Evolutionary conservation across 805 yeast genomes (phyloP).

Genomic region (Yamadazyma kitorensis): DNA sequence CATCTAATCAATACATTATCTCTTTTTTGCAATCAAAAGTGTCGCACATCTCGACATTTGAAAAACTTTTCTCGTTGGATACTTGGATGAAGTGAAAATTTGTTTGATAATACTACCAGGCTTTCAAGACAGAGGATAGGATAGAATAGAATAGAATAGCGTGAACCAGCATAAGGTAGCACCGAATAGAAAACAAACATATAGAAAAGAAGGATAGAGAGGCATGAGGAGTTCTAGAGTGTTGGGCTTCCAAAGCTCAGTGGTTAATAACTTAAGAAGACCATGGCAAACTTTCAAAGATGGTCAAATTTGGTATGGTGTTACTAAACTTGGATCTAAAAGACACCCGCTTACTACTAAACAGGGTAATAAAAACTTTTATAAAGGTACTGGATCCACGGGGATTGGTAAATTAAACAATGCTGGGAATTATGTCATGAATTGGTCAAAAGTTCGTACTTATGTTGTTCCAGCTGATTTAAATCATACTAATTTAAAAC

Average conservation of each 20-base stretch:
- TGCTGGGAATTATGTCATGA: slow-evolving; percentile 70
- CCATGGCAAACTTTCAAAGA: slow-evolving; percentile 89
- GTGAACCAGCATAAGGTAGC: too few relatives aligned
- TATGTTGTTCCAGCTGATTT: slow-evolving; percentile 71
- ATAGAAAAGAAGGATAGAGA: too few relatives aligned
- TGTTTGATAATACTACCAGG: too few relatives aligned
- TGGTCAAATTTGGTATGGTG: slow-evolving; percentile 82
- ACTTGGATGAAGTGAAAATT: too few relatives aligned
- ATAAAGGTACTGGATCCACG: slow-evolving; percentile 95
- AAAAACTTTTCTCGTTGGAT: too few relatives aligned
- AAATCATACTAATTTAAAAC: slow-evolving; percentile 48
- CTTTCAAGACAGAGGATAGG: too few relatives aligned
- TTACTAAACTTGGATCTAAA: slow-evolving; percentile 73
- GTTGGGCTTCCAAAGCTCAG: slow-evolving; percentile 46
- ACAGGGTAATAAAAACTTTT: slow-evolving; percentile 89
- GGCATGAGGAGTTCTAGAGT: slow-evolving; percentile 51
- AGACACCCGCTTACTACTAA: slow-evolving; percentile 84
- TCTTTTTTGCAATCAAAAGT: too few relatives aligned
- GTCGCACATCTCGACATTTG: too few relatives aligned
- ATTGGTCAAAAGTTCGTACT: slow-evolving; percentile 86
- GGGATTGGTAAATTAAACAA: slow-evolving; percentile 83
- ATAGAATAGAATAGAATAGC: too few relatives aligned
- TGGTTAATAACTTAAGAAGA: slow-evolving; percentile 53
- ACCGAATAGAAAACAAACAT: too few relatives aligned
- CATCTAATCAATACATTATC: too few relatives aligned